Base-by-base conservation (phyloP, 371 early-diverging fungal species). In the Syncephalastrum sp. region DNA sequence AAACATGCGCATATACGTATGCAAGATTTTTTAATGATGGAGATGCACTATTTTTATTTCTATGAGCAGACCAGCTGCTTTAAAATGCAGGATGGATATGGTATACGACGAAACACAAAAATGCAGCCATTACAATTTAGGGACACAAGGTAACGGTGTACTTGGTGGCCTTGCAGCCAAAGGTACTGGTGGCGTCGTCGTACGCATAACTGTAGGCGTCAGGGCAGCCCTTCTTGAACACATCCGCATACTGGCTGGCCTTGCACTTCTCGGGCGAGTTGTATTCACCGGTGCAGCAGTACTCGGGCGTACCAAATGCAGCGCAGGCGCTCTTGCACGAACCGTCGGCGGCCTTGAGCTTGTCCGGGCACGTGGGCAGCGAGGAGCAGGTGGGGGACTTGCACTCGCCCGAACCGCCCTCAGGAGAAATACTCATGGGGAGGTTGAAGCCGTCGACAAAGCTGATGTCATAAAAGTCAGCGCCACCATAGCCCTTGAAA, bases 171-270 rank as follows among this genome's bases (percentile, higher is more conserved):
- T 52, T 21, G 61, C 82, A 82, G 55, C 67, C 57, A 45, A 61
- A 76, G 24, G 74, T 77, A 51, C 68, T 68, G 5, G 70, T 73
- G 19, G 53, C 58, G 59, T 83, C 83, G 61, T 83, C 83, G 56
- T 73, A 83, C 50, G 79, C 79, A 60, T 73, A 83, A 24, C 69
- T 71, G 64, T 83, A 83, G 6, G 71, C 81, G 61, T 81, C 72
- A 5, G 77, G 74, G 57, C 78, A 77, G 10, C 44, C 61, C 24
- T 43, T 54, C 49, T 75, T 69, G 24, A 75, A 71, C 4, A 47
- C 52, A 3, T 57, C 42, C 16, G 79, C 61, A 24, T 60, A 78
- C n/a, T 55, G n/a, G 50, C 63, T 70, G n/a, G 65, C 53, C 8
- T 48, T 53, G 38, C 79, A 78, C 21, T 51, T 54, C 10, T 61